Evolutionary conservation across 75 land plant species (phyloP).

Genomic region (Pinus taeda): DNA sequence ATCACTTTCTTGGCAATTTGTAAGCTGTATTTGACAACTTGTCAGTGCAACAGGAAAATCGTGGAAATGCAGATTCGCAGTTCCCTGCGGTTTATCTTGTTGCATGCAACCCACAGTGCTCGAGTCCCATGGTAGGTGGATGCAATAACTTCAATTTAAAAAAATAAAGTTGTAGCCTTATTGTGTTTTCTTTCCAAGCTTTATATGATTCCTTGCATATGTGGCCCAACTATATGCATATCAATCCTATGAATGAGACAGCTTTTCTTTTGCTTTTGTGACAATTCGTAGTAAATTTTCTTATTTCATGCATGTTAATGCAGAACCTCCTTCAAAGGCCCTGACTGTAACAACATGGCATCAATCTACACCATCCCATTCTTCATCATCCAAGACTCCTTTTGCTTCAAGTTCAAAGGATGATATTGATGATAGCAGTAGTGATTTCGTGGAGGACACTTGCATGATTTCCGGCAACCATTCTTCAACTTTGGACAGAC

Average conservation of each 20-base stretch:
- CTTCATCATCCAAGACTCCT: conserved; percentile 66
- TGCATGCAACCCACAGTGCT: not conserved
- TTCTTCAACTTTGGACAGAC: conserved; percentile 81
- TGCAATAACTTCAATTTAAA: not conserved
- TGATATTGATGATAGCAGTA: conserved; percentile 22
- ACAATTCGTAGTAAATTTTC: not conserved
- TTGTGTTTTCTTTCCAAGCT: not conserved
- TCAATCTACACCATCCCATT: conserved; percentile 47
- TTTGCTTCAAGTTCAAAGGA: conserved; percentile 31
- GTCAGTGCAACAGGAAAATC: conserved; percentile 7
- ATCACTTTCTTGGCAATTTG: conserved; percentile 1
- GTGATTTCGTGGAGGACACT: conserved; percentile 25
- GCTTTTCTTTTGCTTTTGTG: not conserved
- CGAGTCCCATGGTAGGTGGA: conserved; percentile 3
- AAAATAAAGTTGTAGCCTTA: not conserved
- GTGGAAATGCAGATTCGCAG: not conserved
- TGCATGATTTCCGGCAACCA: conserved; percentile 88
- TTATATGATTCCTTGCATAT: not conserved
- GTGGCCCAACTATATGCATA: not conserved
- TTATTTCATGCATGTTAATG: not conserved
- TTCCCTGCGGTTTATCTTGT: conserved; percentile 5
- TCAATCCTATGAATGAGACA: not conserved
- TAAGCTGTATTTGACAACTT: conserved; percentile 3
- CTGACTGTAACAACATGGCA: conserved; percentile 59
- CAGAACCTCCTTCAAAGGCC: conserved; percentile 32